Evolutionary conservation across 768 basidiomycete species (phyloP).

Genomic region (Trichaptum fuscoviolaceum): DNA sequence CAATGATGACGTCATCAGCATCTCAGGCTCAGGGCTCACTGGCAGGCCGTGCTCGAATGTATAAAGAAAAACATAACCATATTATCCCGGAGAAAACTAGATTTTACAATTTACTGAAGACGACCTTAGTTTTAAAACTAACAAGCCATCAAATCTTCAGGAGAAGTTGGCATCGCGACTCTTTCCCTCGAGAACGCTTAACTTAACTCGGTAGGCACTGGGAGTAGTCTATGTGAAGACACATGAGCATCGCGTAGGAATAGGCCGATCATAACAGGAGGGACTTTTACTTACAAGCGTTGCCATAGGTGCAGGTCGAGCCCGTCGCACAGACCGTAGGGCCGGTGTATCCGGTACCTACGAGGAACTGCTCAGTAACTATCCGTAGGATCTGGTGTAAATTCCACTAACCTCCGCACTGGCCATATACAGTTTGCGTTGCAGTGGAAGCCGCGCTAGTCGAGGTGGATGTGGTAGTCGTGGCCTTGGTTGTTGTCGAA

Average conservation of each 20-base stretch:
- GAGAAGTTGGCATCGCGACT: neutral
- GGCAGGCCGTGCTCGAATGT: too few relatives aligned
- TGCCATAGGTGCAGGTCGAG: neutral
- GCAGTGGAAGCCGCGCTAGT: neutral
- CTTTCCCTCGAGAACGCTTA: neutral
- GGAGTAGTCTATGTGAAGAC: neutral
- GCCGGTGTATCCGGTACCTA: neutral
- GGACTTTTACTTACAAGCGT: neutral
- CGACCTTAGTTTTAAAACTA: neutral
- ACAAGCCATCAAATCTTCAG: neutral
- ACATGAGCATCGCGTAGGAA: neutral
- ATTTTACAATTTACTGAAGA: neutral
- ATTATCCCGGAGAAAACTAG: neutral
- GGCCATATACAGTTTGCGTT: neutral
- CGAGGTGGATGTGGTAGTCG: neutral
- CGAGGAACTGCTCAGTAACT: neutral
- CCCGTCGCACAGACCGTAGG: constrained; percentile 3
- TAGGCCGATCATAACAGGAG: too few relatives aligned
- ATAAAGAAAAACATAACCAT: neutral
- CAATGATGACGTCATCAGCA: neutral
- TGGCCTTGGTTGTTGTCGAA: neutral
- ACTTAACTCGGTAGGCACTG: neutral
- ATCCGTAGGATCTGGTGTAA: neutral
- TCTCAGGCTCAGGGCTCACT: neutral
- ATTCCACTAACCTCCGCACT: neutral